These are phyloP conservation scores for Termitomyces heimii DNA, from an alignment of 768 basidiomycete species.

Conservation along the genomic window DNA sequence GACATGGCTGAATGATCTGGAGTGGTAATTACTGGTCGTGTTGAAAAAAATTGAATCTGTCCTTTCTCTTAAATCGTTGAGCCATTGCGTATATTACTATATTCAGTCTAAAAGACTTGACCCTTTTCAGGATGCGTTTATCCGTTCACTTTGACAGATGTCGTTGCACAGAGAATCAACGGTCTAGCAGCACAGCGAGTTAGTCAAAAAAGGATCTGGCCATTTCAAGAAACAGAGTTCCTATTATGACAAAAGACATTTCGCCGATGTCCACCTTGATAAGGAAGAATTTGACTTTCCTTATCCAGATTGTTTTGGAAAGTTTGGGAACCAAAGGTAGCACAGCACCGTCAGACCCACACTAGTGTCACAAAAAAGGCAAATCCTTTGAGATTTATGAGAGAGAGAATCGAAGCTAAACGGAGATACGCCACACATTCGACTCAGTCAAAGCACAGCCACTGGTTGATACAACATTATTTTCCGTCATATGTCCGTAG, in stretches of 20 bases:
- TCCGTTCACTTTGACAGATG: background rate
- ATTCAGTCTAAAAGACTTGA: background rate
- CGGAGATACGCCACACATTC: background rate
- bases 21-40: too few relatives aligned
- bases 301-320: too few relatives aligned
- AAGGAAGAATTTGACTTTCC: too few relatives aligned
- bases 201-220: too few relatives aligned
- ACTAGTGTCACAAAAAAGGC: too few relatives aligned
- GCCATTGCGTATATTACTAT: background rate
- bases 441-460: background rate
- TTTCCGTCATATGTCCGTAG: background rate
- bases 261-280: too few relatives aligned
- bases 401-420: background rate
- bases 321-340: too few relatives aligned
- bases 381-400: too few relatives aligned
- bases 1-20: background rate
- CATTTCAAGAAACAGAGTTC: too few relatives aligned
- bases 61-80: background rate
- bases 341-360: too few relatives aligned
- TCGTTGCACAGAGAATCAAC: background rate
- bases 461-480: background rate
- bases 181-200: background rate
- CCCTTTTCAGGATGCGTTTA: too few relatives aligned
- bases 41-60: background rate
- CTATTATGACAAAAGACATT: too few relatives aligned